Percentiles rank a stretch among this genome's conserved stretches.
Conservation (phyloP, 331 rosid species). For the Ulmus americana region DNA sequence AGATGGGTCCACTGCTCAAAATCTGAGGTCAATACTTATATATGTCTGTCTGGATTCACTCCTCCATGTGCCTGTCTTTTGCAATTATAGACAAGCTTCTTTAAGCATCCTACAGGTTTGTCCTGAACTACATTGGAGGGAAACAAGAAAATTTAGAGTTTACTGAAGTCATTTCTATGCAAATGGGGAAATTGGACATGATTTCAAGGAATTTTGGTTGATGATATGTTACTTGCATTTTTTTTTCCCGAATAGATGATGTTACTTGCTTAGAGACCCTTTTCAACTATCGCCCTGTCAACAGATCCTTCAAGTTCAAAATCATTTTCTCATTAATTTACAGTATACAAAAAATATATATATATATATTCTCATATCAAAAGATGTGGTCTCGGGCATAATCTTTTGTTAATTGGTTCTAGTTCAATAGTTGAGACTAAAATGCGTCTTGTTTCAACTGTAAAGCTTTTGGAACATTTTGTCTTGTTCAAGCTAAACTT, state of each 20-base stretch:
- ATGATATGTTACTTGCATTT: too few relatives aligned
- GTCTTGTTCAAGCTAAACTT: not conserved
- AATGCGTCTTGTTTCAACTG: not conserved
- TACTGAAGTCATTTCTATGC: not conserved
- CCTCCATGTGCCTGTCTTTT: not conserved
- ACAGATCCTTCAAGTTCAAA: not conserved
- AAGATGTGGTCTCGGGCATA: not conserved
- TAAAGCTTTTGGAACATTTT: slow-evolving; percentile 11
- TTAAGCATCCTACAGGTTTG: not conserved
- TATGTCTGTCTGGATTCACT: not conserved
- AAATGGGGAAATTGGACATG: not conserved
- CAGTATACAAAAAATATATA: not conserved
- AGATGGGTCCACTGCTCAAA: slow-evolving; percentile 51
- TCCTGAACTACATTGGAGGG: not conserved
- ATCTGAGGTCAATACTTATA: slow-evolving; percentile 54
- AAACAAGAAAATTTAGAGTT: not conserved
- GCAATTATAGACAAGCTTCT: not conserved
- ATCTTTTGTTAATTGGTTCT: not conserved
- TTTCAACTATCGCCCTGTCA: too few relatives aligned
- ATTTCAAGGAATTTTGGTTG: too few relatives aligned
- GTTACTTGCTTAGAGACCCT: too few relatives aligned
- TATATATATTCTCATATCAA: not conserved
- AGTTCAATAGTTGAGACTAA: not conserved
- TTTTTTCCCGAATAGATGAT: too few relatives aligned
- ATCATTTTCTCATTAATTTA: too few relatives aligned